A percentile compares a stretch with the other conserved stretches of the same genome.
Evolutionary conservation across 192 early-diverging fungal species (phyloP).

Genomic region (Mortierella alpina): DNA sequence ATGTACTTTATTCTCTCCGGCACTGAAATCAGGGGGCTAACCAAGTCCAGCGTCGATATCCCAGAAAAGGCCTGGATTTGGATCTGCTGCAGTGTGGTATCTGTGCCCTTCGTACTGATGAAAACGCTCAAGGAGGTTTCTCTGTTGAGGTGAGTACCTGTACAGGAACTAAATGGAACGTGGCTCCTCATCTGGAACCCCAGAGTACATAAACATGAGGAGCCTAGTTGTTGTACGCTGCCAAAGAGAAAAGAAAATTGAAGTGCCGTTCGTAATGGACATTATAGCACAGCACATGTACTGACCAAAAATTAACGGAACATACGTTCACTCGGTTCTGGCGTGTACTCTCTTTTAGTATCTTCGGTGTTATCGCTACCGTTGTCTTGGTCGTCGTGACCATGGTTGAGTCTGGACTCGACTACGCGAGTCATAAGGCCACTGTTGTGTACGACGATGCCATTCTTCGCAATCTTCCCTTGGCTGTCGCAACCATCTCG

Average conservation of each 20-base stretch:
- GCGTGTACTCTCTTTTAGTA: constrained; percentile 28
- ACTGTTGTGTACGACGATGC: constrained; percentile 53
- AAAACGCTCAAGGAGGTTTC: constrained; percentile 78
- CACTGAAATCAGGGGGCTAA: constrained; percentile 65
- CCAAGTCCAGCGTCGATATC: constrained; percentile 54
- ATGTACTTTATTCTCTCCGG: constrained; percentile 75
- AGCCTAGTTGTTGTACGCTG: no score
- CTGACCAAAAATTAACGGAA: no score
- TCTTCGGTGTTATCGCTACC: constrained; percentile 73
- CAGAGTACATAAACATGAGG: no score
- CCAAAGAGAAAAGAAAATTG: no score
- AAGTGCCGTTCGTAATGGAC: no score
- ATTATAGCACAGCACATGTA: no score
- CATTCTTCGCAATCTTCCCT: constrained; percentile 64
- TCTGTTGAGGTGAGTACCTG: constrained; percentile 55
- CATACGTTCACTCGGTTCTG: background rate
- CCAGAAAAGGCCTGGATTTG: constrained; percentile 66
- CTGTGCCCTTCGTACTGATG: constrained; percentile 72
- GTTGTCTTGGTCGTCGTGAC: constrained; percentile 70
- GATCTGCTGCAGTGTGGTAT: constrained; percentile 61
- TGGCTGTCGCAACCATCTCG: constrained; percentile 71
- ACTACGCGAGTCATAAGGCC: constrained; percentile 58
- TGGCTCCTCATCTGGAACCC: background rate
- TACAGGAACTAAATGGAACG: background rate
- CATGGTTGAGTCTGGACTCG: constrained; percentile 56